A percentile compares a stretch with the other conserved stretches of the same genome.
These are phyloP conservation scores for Mycena albidolilacea DNA, from an alignment of 768 basidiomycete genomes.

Conservation along the genomic window DNA sequence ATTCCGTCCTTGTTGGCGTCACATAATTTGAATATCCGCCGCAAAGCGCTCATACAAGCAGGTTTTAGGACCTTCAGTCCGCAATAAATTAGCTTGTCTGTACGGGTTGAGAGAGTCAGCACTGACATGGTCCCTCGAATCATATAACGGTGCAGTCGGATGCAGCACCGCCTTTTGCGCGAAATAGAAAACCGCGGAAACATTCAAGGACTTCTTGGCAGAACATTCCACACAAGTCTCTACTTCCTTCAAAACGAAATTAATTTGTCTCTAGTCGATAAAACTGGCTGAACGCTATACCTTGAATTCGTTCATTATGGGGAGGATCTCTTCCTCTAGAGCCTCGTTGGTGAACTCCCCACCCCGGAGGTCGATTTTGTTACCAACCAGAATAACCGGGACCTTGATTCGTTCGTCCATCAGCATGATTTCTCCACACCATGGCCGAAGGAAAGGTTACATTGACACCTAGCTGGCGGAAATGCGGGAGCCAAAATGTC, in stretches of 20 bases:
- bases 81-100: slow-evolving; percentile 24
- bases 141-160: slow-evolving; percentile 96
- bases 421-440: slow-evolving; percentile 2
- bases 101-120: slow-evolving; percentile 19
- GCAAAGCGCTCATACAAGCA: slow-evolving; percentile 88
- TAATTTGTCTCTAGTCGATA: slow-evolving; percentile 26
- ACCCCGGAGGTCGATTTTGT: slow-evolving; percentile 97
- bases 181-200: slow-evolving; percentile 98
- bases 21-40: slow-evolving; percentile 96
- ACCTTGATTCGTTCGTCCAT: slow-evolving; percentile 66
- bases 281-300: slow-evolving; percentile 52
- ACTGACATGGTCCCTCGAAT: slow-evolving; percentile 93
- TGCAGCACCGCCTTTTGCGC: slow-evolving; percentile 98
- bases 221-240: slow-evolving; percentile 98
- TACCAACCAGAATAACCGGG: slow-evolving; percentile 96
- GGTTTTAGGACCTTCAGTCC: slow-evolving; percentile 86
- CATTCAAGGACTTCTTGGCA: slow-evolving; percentile 90
- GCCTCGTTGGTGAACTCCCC: slow-evolving; percentile 96
- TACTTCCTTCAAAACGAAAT: slow-evolving; percentile 78
- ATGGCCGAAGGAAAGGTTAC: slow-evolving; percentile 57
- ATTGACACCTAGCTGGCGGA: slow-evolving; percentile 96
- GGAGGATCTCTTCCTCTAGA: slow-evolving; percentile 93
- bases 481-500: slow-evolving; percentile 97
- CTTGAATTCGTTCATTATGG: slow-evolving; percentile 99
- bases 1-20: slow-evolving; percentile 96